phyloP scores from a whole-genome alignment of 208 protist species.

The Crithidia bombi region DNA sequence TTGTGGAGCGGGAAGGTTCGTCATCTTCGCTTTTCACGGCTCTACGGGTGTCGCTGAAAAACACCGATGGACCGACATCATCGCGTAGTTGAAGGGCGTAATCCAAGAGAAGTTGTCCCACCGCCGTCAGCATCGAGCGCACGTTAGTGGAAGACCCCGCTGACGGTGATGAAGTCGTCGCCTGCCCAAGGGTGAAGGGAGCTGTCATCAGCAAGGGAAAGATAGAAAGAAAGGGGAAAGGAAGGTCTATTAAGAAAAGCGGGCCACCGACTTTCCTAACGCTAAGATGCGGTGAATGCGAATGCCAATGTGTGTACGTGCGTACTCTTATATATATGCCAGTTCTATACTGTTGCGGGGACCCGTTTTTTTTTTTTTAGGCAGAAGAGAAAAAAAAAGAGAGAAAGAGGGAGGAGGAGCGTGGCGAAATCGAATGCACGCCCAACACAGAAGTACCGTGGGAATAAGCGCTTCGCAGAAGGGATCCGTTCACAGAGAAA shows the following conservation, averaged over 20 bases:
- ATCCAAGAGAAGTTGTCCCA: slow-evolving; percentile 46
- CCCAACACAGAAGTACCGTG: no score
- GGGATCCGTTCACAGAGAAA: no score
- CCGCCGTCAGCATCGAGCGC: slow-evolving; percentile 5
- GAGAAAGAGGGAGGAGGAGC: neutral
- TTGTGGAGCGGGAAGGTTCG: neutral
- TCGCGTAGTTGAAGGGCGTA: slow-evolving; percentile 58
- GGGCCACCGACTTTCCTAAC: no score
- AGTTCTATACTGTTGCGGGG: no score
- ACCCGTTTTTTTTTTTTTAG: neutral
- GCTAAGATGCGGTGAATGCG: no score
- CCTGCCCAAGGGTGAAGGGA: neutral
- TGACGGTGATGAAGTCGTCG: neutral
- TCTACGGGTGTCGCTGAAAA: neutral
- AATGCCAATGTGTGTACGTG: no score
- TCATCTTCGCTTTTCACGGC: neutral
- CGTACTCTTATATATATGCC: no score
- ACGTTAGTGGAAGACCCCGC: neutral
- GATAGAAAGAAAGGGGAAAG: neutral
- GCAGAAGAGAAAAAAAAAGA: neutral
- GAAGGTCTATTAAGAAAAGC: neutral
- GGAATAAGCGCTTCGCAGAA: no score
- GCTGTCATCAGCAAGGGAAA: slow-evolving; percentile 11
- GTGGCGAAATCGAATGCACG: no score
- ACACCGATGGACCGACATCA: slow-evolving; percentile 29